Percentiles rank a stretch among this genome's conserved stretches.
These are phyloP conservation scores for Ophiostoma perfectum DNA, from an alignment of 2,329 filamentous ascomycete species.

Conservation along the genomic window DNA sequence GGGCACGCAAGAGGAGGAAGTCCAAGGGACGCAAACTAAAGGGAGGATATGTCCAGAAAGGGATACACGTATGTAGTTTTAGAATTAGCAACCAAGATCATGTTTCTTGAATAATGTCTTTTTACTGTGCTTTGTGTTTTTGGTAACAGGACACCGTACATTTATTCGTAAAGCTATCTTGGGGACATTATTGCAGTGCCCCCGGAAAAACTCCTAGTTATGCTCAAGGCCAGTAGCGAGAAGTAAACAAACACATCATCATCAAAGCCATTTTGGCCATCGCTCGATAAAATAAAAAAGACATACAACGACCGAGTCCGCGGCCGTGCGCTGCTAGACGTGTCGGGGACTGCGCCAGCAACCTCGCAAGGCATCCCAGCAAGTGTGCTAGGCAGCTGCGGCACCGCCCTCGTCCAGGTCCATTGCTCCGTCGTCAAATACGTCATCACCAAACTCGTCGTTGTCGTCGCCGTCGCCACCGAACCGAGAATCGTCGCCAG, in stretches of 20 bases:
- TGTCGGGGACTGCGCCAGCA: too few relatives aligned
- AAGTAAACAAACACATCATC: background rate
- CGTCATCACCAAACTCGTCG: background rate
- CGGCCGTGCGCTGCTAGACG: too few relatives aligned
- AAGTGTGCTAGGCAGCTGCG: too few relatives aligned
- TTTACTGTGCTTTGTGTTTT: background rate
- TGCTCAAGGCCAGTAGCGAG: background rate
- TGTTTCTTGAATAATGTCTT: background rate
- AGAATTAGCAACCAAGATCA: background rate
- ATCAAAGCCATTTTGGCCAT: background rate
- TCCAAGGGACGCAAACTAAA: background rate
- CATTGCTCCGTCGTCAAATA: constrained; percentile 35
- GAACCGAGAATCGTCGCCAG: background rate
- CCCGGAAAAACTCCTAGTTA: background rate
- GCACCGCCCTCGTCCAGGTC: constrained; percentile 42
- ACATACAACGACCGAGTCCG: background rate
- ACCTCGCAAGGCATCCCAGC: too few relatives aligned
- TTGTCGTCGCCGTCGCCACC: constrained; percentile 39
- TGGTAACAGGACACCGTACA: background rate
- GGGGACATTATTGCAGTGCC: background rate
- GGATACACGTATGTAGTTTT: constrained; percentile 29
- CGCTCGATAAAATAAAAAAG: background rate
- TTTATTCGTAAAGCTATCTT: background rate
- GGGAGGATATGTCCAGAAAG: constrained; percentile 28
- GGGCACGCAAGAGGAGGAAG: constrained; percentile 8